Evolutionary conservation across 2,329 filamentous ascomycete species (phyloP).

Genomic region (Claviceps maximensis): DNA sequence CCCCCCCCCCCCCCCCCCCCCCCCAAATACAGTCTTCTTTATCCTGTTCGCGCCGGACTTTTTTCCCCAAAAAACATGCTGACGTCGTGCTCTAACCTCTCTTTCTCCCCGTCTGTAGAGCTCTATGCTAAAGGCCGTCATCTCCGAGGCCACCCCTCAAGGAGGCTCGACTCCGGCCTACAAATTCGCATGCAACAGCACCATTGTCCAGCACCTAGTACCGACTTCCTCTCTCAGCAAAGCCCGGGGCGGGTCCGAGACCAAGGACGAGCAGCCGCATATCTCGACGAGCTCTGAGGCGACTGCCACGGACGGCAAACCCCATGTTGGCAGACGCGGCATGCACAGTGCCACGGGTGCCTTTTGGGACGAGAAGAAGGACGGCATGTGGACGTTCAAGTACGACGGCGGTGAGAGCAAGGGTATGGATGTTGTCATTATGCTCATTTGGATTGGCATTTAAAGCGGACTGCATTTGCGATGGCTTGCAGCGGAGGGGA

Average conservation of each 20-base stretch:
- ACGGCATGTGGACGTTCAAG: slow-evolving; percentile 84
- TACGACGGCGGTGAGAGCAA: slow-evolving; percentile 57
- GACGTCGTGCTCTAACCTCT: slow-evolving; percentile 1
- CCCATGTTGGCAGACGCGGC: slow-evolving; percentile 71
- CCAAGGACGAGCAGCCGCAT: slow-evolving; percentile 34
- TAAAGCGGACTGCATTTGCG: slow-evolving; percentile 21
- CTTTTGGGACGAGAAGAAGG: slow-evolving; percentile 84
- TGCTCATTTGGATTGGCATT: slow-evolving; percentile 66
- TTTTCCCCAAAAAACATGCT: not conserved
- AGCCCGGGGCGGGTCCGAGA: slow-evolving; percentile 36
- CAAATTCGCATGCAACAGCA: slow-evolving; percentile 97
- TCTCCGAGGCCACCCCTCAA: slow-evolving; percentile 56
- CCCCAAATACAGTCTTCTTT: not conserved
- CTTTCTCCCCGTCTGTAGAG: slow-evolving; percentile 36
- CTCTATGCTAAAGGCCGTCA: slow-evolving; percentile 62
- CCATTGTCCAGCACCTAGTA: slow-evolving; percentile 87
- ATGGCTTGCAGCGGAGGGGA: not conserved
- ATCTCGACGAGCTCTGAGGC: slow-evolving; percentile 41
- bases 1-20: not conserved
- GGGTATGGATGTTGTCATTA: slow-evolving; percentile 57
- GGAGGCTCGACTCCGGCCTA: slow-evolving; percentile 49
- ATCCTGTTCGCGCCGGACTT: not conserved
- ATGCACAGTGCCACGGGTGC: slow-evolving; percentile 81
- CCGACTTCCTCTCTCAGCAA: slow-evolving; percentile 53
- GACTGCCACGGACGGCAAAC: slow-evolving; percentile 48